These are phyloP conservation scores for Medicago lupulina DNA, from an alignment of 306 rosid species.

Conservation along the genomic window DNA sequence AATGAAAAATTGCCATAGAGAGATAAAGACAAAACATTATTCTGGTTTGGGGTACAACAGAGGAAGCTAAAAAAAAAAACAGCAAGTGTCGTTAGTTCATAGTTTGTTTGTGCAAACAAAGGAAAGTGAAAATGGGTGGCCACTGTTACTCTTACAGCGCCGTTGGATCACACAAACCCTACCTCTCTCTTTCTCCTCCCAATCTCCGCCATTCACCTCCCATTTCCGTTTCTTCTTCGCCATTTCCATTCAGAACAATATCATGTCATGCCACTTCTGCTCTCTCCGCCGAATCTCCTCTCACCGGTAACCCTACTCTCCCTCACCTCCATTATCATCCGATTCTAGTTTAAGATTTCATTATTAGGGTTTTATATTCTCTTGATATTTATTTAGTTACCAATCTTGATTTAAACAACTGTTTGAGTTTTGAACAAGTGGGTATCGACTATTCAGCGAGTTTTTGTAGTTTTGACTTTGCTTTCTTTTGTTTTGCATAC, in stretches of 20 bases:
- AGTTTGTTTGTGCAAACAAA: too few relatives aligned
- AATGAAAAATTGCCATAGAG: too few relatives aligned
- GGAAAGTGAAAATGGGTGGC: constrained; percentile 48
- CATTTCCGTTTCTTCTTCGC: constrained; percentile 26
- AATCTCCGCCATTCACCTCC: constrained; percentile 39
- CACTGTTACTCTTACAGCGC: constrained; percentile 10
- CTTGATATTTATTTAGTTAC: too few relatives aligned
- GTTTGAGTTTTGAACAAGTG: too few relatives aligned
- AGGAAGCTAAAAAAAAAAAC: too few relatives aligned
- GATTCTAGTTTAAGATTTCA: background rate
- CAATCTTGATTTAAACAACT: background rate
- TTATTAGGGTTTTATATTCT: constrained; percentile 35
- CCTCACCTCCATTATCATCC: constrained; percentile 22
- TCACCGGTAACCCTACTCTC: constrained; percentile 45
- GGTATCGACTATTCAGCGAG: background rate
- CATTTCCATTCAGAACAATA: constrained; percentile 21
- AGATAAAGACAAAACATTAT: too few relatives aligned
- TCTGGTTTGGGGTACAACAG: too few relatives aligned
- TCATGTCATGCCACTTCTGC: constrained; percentile 59
- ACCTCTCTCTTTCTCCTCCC: constrained; percentile 33
- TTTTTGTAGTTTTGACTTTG: background rate
- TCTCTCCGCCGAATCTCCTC: constrained; percentile 45
- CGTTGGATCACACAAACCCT: constrained; percentile 47
- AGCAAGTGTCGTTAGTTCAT: too few relatives aligned
- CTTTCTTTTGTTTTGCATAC: background rate